These are phyloP conservation scores for Ananas comosus DNA, from an alignment of 176 grass and related monocot genomes.

Conservation along the genomic window DNA sequence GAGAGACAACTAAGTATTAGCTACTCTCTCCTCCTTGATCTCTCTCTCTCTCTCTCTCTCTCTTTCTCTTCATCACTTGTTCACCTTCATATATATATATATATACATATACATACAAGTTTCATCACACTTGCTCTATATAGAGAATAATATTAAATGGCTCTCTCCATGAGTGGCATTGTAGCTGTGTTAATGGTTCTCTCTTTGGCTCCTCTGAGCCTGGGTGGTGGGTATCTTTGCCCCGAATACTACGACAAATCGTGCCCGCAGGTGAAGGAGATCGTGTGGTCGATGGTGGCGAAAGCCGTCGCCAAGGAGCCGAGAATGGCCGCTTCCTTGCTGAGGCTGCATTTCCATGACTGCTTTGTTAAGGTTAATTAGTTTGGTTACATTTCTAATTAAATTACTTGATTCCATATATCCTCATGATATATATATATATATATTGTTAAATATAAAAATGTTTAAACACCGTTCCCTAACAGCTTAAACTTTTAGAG, in stretches of 20 bases:
- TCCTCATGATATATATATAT: too few species aligned
- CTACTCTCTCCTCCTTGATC: background rate
- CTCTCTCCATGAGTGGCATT: constrained; percentile 32
- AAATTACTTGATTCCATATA: too few species aligned
- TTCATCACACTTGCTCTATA: background rate
- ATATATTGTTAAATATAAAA: too few species aligned
- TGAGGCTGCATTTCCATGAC: constrained; percentile 45
- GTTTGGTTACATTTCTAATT: background rate
- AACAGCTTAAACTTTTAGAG: too few species aligned
- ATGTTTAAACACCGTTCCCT: too few species aligned
- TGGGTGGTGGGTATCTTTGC: constrained; percentile 46
- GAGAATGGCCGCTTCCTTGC: constrained; percentile 77
- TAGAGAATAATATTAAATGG: constrained; percentile 27
- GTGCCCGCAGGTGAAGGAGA: constrained; percentile 59
- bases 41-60: background rate
- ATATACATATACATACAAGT: background rate
- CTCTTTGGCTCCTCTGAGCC: constrained; percentile 21
- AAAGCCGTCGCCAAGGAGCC: constrained; percentile 62
- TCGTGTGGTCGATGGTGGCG: constrained; percentile 61
- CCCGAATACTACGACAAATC: constrained; percentile 73
- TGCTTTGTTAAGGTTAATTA: constrained; percentile 34
- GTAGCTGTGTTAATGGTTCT: constrained; percentile 37
- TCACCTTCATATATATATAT: constrained; percentile 13
- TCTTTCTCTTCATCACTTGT: background rate
- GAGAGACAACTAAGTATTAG: too few species aligned